Evolutionary conservation across 2,329 filamentous ascomycete species (phyloP), one percentile per base, ranked within the genome.

Genomic region (Purpureocillium takamizusanense): DNA sequence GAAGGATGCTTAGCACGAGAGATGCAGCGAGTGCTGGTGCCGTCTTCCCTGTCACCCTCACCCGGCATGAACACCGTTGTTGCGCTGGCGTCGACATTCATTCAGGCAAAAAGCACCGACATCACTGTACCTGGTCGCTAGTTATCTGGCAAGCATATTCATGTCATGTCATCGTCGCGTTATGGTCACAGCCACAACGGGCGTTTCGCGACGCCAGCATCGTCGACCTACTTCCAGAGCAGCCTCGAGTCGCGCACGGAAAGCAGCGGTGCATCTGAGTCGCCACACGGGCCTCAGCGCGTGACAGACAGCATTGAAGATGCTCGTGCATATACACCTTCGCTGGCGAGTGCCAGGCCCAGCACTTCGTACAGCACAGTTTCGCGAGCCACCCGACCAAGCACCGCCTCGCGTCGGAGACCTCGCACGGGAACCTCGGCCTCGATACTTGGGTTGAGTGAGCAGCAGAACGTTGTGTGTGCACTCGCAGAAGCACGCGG

Each of bases 401-500:
- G 59, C n/a, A 67, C 64, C 7, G 49, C 61, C 1, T 66, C 66
- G 3, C 64, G 67, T 8, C 63, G 67, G 31, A 68, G 61, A 37
- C 72, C 70, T 23, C 62, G 63, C 6, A 55, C 60, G 2, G 51
- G 59, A 45, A 43, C 61, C 3, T 44, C 52, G 1, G 59, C 61
- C 0, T 60, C 60, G 5, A 49, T 66, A 7, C 48, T 72, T 7
- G 69, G 70, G 35, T 59, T 62, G 7, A 64, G 61, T 11, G 74
- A 76, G 25, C 57, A 62, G 17, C 81, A 90, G 50, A 78, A 83
- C 44, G 78, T 95, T 38, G 69, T 95, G n/a, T 97, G 90, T 59
- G 89, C 90, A 4, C 63, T 95, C 35, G 86, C 79, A 50, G 88
- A 95, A 57, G 87, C 86, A 32, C 82, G 89, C n/a, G 87, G 87